A percentile compares a stretch with the other conserved stretches of the same genome.
Conservation (phyloP, 192 early-diverging fungal genomes). For the Backusella mclennaniae region DNA sequence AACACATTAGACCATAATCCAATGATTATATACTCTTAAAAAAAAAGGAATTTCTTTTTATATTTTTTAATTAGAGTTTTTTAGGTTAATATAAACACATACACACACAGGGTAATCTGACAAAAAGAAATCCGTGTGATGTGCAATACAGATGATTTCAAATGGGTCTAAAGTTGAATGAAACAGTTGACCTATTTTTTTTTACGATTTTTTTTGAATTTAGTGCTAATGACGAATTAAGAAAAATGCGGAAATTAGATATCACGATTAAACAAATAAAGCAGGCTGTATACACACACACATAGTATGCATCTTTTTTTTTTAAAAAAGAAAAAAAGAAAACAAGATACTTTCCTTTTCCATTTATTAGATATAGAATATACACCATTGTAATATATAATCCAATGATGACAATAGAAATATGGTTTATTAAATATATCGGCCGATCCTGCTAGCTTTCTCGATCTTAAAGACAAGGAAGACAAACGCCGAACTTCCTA, state of each 20-base stretch:
- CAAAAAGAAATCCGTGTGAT: neutral
- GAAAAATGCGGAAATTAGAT: constrained; percentile 6
- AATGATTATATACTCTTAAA: neutral
- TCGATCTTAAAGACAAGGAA: neutral
- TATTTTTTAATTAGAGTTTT: neutral
- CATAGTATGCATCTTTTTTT: neutral
- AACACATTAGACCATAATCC: neutral
- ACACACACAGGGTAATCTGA: neutral
- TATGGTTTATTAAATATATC: neutral
- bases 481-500: constrained; percentile 7
- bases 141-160: constrained; percentile 7
- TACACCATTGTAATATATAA: neutral
- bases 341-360: neutral
- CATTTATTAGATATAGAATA: neutral
- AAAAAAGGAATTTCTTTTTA: neutral
- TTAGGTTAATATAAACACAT: neutral
- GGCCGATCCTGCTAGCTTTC: neutral
- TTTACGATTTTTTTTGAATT: neutral
- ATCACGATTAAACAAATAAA: neutral
- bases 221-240: neutral
- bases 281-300: too few species aligned
- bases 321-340: neutral
- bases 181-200: neutral
- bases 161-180: neutral
- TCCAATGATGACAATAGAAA: neutral